These are phyloP conservation scores for Pichia sp. DNA, from an alignment of 1,139 yeast genomes.

Conservation along the genomic window DNA sequence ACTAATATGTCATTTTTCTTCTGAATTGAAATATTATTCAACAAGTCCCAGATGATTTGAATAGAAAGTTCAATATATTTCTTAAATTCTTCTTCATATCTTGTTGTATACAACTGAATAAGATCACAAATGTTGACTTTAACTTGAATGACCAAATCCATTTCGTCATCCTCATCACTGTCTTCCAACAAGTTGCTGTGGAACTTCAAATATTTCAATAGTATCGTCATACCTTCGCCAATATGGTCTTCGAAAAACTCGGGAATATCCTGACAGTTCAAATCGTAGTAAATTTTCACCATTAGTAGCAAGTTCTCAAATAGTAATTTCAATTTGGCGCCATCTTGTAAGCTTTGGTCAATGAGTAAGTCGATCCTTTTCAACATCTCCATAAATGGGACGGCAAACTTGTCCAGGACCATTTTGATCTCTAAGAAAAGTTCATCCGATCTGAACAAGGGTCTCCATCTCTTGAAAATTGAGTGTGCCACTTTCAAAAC, in stretches of 20 bases:
- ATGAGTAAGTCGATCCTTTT: conserved; percentile 64
- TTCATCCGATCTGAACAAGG: conserved; percentile 86
- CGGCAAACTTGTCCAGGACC: conserved; percentile 81
- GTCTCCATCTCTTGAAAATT: conserved; percentile 95
- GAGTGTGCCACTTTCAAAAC: conserved; percentile 91
- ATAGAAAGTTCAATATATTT: conserved; percentile 73
- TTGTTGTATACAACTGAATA: conserved; percentile 76
- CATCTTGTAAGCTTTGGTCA: conserved; percentile 41
- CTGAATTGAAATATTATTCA: conserved; percentile 63
- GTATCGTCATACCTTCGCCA: conserved; percentile 67
- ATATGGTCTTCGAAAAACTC: conserved; percentile 95
- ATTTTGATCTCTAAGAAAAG: conserved; percentile 80
- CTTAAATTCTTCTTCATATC: conserved; percentile 89
- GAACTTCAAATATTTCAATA: conserved; percentile 75
- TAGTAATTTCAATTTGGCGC: conserved; percentile 47
- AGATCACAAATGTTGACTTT: conserved; percentile 84
- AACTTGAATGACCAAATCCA: conserved; percentile 66
- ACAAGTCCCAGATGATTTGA: conserved; percentile 74
- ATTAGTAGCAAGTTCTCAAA: conserved; percentile 70
- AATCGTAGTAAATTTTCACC: conserved; percentile 80
- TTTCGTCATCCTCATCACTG: conserved; percentile 62
- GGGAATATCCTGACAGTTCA: conserved; percentile 96
- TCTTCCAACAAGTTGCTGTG: conserved; percentile 52
- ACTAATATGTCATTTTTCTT: conserved; percentile 81
- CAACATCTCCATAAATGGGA: conserved; percentile 69